phyloP scores from a whole-genome alignment of 306 rosid genomes.

The Prunus davidiana region DNA sequence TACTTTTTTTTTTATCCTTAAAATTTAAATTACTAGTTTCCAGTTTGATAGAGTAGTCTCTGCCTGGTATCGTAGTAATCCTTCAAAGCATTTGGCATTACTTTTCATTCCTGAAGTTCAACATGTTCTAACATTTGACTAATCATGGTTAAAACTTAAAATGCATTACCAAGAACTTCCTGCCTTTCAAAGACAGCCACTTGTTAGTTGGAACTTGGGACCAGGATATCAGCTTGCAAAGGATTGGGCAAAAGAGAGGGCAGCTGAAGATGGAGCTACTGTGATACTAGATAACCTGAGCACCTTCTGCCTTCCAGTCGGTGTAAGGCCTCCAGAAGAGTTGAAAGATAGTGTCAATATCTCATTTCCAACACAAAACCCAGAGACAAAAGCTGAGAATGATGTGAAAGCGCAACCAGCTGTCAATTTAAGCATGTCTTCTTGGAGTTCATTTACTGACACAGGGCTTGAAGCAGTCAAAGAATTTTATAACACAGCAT shows the following conservation, averaged over 20 bases:
- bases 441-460: conserved; percentile 52
- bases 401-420: conserved; percentile 32
- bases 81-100: neutral
- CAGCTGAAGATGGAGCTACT: conserved; percentile 42
- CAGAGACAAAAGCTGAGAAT: conserved; percentile 38
- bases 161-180: conserved; percentile 41
- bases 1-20: neutral
- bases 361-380: conserved; percentile 36
- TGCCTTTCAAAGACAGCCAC: conserved; percentile 69
- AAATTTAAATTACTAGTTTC: neutral
- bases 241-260: conserved; percentile 82
- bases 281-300: conserved; percentile 51
- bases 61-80: neutral
- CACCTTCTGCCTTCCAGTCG: conserved; percentile 84
- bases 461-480: conserved; percentile 58
- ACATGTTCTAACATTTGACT: conserved; percentile 17
- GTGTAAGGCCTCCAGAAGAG: conserved; percentile 73
- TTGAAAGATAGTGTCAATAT: conserved; percentile 39
- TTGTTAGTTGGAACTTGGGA: conserved; percentile 71
- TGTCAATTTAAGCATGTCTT: conserved; percentile 29
- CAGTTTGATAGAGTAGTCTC: neutral
- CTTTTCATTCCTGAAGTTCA: neutral
- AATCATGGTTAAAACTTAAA: conserved; percentile 7
- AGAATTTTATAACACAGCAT: conserved; percentile 56
- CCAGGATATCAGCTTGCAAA: conserved; percentile 75